Evolutionary conservation across 2,329 filamentous ascomycete genomes (phyloP).

Genomic region (Mycogone perniciosa): DNA sequence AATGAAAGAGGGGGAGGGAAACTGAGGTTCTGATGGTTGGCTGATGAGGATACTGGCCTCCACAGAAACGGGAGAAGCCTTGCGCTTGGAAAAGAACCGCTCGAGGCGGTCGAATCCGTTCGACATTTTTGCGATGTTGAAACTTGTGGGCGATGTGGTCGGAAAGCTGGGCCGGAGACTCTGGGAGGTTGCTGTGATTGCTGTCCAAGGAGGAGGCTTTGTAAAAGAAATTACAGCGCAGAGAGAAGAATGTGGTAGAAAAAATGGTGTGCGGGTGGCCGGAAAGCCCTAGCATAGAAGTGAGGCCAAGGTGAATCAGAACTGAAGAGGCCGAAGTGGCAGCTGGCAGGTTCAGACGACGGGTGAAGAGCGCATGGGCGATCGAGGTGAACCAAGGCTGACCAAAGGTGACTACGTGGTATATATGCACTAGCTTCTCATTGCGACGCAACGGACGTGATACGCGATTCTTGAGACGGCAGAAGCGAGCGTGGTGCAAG

Average conservation of each 20-base stretch:
- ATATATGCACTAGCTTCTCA: not conserved
- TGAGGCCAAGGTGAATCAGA: conserved; percentile 17
- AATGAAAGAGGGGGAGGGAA: conserved; percentile 50
- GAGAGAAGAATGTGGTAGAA: not conserved
- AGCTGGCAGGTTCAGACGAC: not conserved
- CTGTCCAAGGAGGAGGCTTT: not conserved
- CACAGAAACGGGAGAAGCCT: conserved; percentile 23
- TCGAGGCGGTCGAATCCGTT: conserved; percentile 45
- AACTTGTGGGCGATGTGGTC: not conserved
- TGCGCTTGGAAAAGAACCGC: conserved; percentile 44
- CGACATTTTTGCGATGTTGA: conserved; percentile 34
- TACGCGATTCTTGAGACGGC: conserved; percentile 8
- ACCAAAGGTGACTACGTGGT: conserved; percentile 1
- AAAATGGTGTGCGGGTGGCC: not conserved
- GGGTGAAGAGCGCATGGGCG: not conserved
- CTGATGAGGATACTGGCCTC: conserved; percentile 17
- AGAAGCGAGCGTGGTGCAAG: conserved; percentile 11
- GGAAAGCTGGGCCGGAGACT: not conserved
- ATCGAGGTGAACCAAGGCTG: not conserved
- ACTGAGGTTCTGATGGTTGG: conserved; percentile 30
- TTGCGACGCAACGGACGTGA: conserved; percentile 2
- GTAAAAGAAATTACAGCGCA: not conserved
- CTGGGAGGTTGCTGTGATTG: not conserved
- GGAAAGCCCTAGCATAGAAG: conserved; percentile 9
- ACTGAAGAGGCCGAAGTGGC: conserved; percentile 6